Conservation (phyloP, 257 asterid genomes). For the Asclepias syriaca region DNA sequence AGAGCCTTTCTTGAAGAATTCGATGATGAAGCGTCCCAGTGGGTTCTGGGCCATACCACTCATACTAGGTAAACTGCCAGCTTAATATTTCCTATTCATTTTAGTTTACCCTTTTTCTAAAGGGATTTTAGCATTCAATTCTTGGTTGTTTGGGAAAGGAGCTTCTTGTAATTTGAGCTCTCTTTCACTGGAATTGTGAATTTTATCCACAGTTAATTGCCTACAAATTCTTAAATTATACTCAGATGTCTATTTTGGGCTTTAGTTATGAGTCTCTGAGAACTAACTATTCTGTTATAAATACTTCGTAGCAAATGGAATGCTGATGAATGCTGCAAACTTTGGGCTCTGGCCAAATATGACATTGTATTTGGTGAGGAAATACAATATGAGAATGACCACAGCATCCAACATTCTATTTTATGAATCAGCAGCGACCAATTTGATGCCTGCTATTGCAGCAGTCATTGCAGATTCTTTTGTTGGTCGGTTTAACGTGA, state of each 20-base stretch:
- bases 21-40: neutral
- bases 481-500: constrained; percentile 58
- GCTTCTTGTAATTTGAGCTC: neutral
- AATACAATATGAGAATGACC: constrained; percentile 58
- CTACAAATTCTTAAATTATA: no score
- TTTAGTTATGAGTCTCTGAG: no score
- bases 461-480: constrained; percentile 68
- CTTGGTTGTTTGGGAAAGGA: neutral
- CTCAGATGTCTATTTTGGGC: no score
- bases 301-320: constrained; percentile 37
- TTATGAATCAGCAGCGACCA: constrained; percentile 68
- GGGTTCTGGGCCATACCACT: neutral
- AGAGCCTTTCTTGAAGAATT: neutral
- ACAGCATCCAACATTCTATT: constrained; percentile 48
- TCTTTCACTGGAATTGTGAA: no score
- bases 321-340: constrained; percentile 57
- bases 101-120: no score
- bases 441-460: constrained; percentile 52
- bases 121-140: neutral
- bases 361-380: constrained; percentile 40
- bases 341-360: constrained; percentile 28
- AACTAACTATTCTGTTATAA: neutral
- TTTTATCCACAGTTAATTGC: no score
- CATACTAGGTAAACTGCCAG: neutral
- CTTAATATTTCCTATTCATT: no score